Evolutionary conservation across 108 stramenopile species (phyloP), one percentile per base, ranked within the genome.

Genomic region (Skeletonema grethae): DNA sequence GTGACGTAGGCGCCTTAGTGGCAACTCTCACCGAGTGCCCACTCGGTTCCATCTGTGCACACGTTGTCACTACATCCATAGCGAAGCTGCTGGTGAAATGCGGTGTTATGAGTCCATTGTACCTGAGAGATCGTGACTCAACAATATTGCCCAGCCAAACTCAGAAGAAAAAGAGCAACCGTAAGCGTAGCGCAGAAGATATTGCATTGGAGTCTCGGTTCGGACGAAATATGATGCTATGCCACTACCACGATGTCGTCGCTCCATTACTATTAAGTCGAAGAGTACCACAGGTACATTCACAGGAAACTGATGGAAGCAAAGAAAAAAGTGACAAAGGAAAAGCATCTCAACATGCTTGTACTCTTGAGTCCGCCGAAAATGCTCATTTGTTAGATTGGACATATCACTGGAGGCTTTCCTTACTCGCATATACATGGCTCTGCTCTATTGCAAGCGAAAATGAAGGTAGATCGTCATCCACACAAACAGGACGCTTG

Each of bases 161-260:
- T 25, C 43, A 22, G 7, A 64, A 67, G 32, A 46, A 30, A 36
- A 70, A 46, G 59, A 36, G 57, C 28, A 43, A 31, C 9, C 69
- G 50, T 61, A 64, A 74, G 20, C 57, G 41, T 18, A 48, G 63
- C 53, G 64, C 41, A 2, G 66, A 61, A 10, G 74, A 82, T 25
- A 18, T 58, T 61, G 73, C 80, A 22, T 57, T 95, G 16, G 89
- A 89, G 20, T 76, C 78, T 57, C 82, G 95, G 7, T 75, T 95
- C 15, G 90, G 83, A 25, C 77, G 92, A 20, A 93, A 92, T 79
- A 36, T 95, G 57, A 65, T 92, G 18, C 73, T 93, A 48, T 64
- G 77, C 2, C 83, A 88, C 59, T 95, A 82, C 67, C 92, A 92
- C 58, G 92, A 93, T 73, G 88, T 92, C 45, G 83, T 95, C 20